These are phyloP conservation scores for Ophiognomonia clavigignenti-juglandacearum DNA, from an alignment of 2,329 filamentous ascomycete species.

Conservation along the genomic window DNA sequence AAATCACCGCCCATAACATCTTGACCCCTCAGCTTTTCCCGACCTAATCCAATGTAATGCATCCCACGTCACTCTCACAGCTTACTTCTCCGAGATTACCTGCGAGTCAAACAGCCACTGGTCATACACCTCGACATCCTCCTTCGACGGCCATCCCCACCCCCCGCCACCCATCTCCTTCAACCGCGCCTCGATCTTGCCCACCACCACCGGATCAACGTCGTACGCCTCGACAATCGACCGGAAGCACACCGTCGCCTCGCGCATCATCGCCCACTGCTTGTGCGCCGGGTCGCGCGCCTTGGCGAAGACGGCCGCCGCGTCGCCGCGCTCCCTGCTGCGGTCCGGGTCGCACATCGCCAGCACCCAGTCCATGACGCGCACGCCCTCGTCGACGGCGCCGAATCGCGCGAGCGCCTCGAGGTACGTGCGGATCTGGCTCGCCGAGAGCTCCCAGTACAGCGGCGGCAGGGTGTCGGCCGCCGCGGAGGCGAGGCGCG, in stretches of 20 bases:
- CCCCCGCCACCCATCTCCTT: constrained; percentile 22
- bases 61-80: background rate
- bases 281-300: constrained; percentile 31
- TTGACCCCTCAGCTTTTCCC: no score
- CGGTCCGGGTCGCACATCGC: constrained; percentile 36
- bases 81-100: no score
- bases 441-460: constrained; percentile 39
- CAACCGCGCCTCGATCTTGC: constrained; percentile 25
- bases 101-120: no score
- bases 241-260: constrained; percentile 34
- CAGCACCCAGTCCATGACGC: constrained; percentile 55
- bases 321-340: no score
- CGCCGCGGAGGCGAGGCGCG: background rate
- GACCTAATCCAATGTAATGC: no score
- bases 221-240: constrained; percentile 38
- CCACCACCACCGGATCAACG: constrained; percentile 28
- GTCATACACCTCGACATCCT: constrained; percentile 30
- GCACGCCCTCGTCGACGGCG: constrained; percentile 53
- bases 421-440: constrained; percentile 55
- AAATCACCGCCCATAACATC: no score
- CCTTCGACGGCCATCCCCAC: constrained; percentile 34
- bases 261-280: constrained; percentile 26
- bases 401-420: constrained; percentile 57
- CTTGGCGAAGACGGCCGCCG: constrained; percentile 28
- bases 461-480: constrained; percentile 21